phyloP scores from a whole-genome alignment of 23 red algal species.

The Chondrus crispus region DNA sequence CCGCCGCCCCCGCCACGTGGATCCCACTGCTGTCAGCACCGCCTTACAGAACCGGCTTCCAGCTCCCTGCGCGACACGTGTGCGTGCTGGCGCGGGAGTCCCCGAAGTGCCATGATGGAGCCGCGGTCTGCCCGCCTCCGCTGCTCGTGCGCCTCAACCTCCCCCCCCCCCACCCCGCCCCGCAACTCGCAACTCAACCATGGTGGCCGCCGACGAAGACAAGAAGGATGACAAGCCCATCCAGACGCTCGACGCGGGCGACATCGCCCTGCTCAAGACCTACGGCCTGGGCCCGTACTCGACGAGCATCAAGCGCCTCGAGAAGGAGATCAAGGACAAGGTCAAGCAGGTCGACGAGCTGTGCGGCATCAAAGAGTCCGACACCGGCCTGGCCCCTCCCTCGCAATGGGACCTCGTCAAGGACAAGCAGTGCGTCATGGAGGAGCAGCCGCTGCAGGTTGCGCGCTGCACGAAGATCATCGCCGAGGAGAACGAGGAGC shows the following conservation, averaged over 20 bases:
- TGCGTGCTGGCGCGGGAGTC: no score
- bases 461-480: constrained; percentile 99
- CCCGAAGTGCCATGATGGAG: no score
- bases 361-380: constrained; percentile 90
- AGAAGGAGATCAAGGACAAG: constrained; percentile 94
- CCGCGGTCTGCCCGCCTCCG: no score
- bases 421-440: constrained; percentile 94
- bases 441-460: constrained; percentile 98
- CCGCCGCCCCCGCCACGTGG: no score
- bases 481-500: constrained; percentile 67
- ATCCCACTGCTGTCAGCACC: no score
- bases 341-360: constrained; percentile 88
- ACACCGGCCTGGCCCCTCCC: constrained; percentile 94
- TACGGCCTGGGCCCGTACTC: constrained; percentile 98
- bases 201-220: constrained; percentile 59
- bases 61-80: no score
- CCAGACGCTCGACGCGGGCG: constrained; percentile 91
- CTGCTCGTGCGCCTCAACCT: no score
- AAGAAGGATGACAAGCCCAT: constrained; percentile 66
- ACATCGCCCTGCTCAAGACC: constrained; percentile 93
- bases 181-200: not conserved
- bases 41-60: no score
- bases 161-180: no score
- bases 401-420: constrained; percentile 93
- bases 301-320: constrained; percentile 74